phyloP scores from a whole-genome alignment of 805 yeast genomes.

The Kodamaea neixiangensis region DNA sequence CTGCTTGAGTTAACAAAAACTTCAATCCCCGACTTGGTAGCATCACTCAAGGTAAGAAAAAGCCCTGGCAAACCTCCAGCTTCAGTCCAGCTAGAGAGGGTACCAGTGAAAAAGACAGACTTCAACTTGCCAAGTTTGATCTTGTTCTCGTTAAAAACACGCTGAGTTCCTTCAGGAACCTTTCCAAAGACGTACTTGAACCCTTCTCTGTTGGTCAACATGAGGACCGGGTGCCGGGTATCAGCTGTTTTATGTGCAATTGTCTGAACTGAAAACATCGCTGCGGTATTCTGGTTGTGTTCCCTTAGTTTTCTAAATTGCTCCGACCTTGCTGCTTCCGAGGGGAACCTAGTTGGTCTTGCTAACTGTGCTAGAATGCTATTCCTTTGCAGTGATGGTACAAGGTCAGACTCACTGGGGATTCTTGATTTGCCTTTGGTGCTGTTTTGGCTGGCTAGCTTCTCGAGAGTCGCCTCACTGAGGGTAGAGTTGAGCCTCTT shows the following conservation, averaged over 20 bases:
- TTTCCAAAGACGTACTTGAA: conserved; percentile 71
- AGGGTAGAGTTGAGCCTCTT: conserved; percentile 6
- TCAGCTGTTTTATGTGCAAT: conserved; percentile 52
- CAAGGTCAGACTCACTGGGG: neutral
- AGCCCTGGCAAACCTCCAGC: conserved; percentile 93
- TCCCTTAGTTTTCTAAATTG: conserved; percentile 13
- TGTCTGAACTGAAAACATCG: conserved; percentile 16
- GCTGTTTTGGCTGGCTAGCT: neutral
- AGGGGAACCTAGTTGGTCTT: conserved; percentile 12
- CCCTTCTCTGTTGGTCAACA: conserved; percentile 53
- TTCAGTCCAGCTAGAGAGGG: conserved; percentile 65
- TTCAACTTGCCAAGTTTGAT: conserved; percentile 58
- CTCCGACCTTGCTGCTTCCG: conserved; percentile 11
- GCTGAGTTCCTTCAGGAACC: conserved; percentile 83
- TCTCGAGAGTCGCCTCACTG: conserved; percentile 6
- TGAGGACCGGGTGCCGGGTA: conserved; percentile 54
- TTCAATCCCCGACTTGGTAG: conserved; percentile 60
- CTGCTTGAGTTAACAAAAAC: conserved; percentile 47
- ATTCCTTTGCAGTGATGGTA: neutral
- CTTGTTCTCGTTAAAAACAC: conserved; percentile 64
- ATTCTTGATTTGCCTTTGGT: neutral
- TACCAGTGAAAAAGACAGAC: conserved; percentile 77
- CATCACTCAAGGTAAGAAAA: conserved; percentile 78
- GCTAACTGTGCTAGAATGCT: conserved; percentile 10
- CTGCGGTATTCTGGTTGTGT: conserved; percentile 15